phyloP scores from a whole-genome alignment of 2,329 filamentous ascomycete species.

The Diplocarpon mali region DNA sequence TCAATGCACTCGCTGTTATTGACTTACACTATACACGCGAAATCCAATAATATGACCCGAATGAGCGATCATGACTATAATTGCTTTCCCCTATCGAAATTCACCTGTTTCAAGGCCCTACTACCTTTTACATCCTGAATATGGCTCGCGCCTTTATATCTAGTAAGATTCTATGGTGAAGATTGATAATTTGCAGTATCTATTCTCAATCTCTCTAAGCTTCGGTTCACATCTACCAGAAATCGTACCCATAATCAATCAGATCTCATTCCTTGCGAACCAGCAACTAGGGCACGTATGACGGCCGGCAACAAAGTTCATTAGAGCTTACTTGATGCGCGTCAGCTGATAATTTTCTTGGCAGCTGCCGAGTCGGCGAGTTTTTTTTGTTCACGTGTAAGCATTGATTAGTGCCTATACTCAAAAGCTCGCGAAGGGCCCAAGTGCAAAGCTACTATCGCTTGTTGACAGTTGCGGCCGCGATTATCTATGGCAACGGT shows the following conservation, averaged over 20 bases:
- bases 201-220: conserved; percentile 4
- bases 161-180: not conserved
- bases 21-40: no score
- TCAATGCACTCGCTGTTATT: no score
- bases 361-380: no score
- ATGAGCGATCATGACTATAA: no score
- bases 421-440: no score
- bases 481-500: no score
- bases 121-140: conserved; percentile 3
- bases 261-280: conserved; percentile 10
- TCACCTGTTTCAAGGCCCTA: not conserved
- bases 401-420: no score
- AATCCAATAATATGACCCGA: no score
- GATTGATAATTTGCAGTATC: conserved; percentile 5
- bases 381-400: no score
- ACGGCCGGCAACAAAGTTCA: conserved; percentile 4
- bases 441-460: no score
- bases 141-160: conserved; percentile 5
- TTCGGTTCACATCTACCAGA: conserved; percentile 7
- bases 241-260: conserved; percentile 6
- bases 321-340: not conserved
- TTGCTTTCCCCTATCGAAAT: not conserved
- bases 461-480: no score
- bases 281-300: conserved; percentile 12
- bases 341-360: conserved; percentile 1